A percentile compares a stretch with the other conserved stretches of the same genome.
These are phyloP conservation scores for Silene uniflora DNA, from an alignment of 148 eudicot species.

Conservation along the genomic window DNA sequence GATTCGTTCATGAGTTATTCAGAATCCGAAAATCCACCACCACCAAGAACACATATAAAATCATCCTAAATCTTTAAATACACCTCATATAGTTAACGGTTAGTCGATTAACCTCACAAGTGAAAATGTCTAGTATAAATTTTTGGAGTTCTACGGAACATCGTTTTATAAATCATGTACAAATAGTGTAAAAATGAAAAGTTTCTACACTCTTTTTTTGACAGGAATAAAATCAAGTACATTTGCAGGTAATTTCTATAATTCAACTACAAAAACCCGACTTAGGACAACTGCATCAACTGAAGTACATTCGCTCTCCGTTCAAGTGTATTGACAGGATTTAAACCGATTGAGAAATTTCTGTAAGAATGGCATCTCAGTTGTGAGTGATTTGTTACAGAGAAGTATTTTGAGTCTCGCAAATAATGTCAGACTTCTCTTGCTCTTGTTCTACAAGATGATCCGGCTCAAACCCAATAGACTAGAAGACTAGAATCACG, in stretches of 20 bases:
- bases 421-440: slow-evolving; percentile 17
- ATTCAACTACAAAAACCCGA: slow-evolving; percentile 9
- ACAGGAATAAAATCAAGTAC: neutral
- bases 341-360: slow-evolving; percentile 12
- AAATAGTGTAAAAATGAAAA: slow-evolving; percentile 3
- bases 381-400: neutral
- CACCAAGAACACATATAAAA: too few relatives aligned
- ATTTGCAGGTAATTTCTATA: neutral
- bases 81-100: too few relatives aligned
- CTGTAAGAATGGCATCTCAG: neutral
- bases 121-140: too few relatives aligned
- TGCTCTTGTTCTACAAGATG: slow-evolving; percentile 15
- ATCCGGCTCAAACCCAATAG: too few relatives aligned
- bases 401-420: neutral
- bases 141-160: too few relatives aligned
- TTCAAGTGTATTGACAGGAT: neutral
- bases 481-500: too few relatives aligned
- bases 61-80: too few relatives aligned
- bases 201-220: neutral
- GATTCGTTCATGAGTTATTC: too few relatives aligned
- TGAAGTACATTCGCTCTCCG: neutral
- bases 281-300: slow-evolving; percentile 9
- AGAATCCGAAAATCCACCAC: too few relatives aligned
- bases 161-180: too few relatives aligned
- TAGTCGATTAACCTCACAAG: too few relatives aligned